Conservation (phyloP, 192 early-diverging fungal genomes). For the Anaeromyces robustus region DNA sequence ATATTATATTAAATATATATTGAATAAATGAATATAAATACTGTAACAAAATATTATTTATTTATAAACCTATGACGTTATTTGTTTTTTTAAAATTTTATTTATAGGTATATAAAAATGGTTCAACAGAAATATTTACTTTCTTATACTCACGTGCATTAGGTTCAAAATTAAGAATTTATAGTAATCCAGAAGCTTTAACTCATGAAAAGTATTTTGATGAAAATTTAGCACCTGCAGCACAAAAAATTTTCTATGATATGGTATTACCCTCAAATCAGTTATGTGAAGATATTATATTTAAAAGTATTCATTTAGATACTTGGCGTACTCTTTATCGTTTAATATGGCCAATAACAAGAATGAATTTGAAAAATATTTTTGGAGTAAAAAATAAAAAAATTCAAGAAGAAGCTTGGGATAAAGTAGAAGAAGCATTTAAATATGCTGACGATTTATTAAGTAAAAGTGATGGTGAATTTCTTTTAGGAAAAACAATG, state of each 20-base stretch:
- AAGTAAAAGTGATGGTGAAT: neutral
- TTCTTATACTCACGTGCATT: neutral
- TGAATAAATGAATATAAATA: too few relatives aligned
- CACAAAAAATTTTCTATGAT: neutral
- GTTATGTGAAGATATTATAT: neutral
- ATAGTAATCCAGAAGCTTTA: neutral
- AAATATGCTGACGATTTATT: neutral
- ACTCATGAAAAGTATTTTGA: neutral
- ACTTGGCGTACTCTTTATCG: neutral
- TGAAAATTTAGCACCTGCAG: neutral
- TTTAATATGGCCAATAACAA: neutral
- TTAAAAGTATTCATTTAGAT: neutral
- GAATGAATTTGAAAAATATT: neutral
- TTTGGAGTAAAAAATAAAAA: neutral
- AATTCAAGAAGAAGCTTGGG: neutral
- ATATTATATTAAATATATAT: too few relatives aligned
- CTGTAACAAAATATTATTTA: too few relatives aligned
- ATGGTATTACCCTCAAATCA: neutral
- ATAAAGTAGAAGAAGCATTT: neutral
- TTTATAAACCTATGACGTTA: too few relatives aligned
- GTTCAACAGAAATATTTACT: neutral
- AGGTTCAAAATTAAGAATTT: neutral
- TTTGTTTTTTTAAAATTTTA: too few relatives aligned
- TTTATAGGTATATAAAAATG: neutral
- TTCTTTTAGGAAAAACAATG: neutral